These are phyloP conservation scores for Colletotrichum sp. DNA, from an alignment of 2,329 filamentous ascomycete genomes.

Conservation along the genomic window DNA sequence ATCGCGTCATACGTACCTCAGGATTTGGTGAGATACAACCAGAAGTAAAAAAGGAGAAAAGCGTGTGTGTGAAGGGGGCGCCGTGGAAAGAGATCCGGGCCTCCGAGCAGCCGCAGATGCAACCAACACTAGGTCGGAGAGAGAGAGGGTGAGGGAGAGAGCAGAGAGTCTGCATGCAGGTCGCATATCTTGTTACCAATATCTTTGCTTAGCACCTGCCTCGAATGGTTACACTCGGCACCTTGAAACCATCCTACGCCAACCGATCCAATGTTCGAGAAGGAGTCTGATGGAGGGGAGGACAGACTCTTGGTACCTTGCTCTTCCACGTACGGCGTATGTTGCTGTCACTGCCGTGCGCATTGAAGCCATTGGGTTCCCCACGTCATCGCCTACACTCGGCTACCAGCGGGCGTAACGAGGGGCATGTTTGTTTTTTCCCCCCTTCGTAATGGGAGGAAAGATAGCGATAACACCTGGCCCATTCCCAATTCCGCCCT, in stretches of 20 bases:
- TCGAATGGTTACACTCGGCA: conserved; percentile 18
- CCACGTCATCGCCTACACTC: conserved; percentile 19
- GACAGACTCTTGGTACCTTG: background rate
- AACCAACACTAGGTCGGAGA: background rate
- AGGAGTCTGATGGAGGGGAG: background rate
- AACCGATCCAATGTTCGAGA: conserved; percentile 7
- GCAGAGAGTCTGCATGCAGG: background rate
- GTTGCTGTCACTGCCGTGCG: background rate
- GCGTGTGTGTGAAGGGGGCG: background rate
- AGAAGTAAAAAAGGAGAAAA: background rate
- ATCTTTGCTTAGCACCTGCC: background rate
- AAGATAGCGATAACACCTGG: conserved; percentile 15
- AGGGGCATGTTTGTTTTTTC: background rate
- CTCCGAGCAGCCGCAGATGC: conserved; percentile 1
- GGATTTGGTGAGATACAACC: background rate
- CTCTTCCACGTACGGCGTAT: background rate
- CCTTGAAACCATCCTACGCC: background rate
- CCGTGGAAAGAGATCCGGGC: conserved; percentile 16
- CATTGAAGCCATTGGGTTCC: background rate
- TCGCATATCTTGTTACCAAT: conserved; percentile 4
- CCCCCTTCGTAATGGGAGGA: background rate
- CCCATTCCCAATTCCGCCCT: conserved; percentile 1
- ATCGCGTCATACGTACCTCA: background rate
- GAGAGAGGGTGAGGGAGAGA: background rate
- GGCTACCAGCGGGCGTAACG: conserved; percentile 14